phyloP scores from a whole-genome alignment of 306 rosid species.

The Sicyos edulis region DNA sequence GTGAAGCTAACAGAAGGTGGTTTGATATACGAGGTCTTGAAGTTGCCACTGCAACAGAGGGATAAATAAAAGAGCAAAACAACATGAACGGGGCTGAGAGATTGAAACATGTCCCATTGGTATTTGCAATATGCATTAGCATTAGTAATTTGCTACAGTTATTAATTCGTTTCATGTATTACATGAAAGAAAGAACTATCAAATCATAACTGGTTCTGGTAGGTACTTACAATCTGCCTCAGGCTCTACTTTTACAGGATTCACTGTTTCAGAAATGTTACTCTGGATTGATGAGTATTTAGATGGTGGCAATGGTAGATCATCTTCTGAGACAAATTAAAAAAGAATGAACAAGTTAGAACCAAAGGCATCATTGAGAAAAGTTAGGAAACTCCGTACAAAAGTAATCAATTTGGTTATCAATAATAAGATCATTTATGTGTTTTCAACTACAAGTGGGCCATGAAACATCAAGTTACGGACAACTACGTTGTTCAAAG shows the following conservation, averaged over 20 bases:
- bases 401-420: neutral
- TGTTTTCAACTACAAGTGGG: neutral
- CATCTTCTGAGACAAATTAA: constrained; percentile 44
- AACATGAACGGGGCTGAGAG: neutral
- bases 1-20: constrained; percentile 61
- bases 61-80: neutral
- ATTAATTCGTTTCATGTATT: neutral
- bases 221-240: constrained; percentile 46
- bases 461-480: neutral
- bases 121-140: too few relatives aligned
- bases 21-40: constrained; percentile 47
- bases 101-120: neutral
- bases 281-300: constrained; percentile 45
- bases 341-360: constrained; percentile 1
- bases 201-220: neutral
- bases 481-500: neutral
- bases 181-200: neutral
- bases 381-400: neutral
- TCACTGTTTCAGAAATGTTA: constrained; percentile 38
- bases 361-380: neutral
- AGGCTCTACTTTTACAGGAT: constrained; percentile 41
- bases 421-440: neutral
- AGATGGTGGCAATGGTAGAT: constrained; percentile 42
- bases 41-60: constrained; percentile 24
- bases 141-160: too few relatives aligned